Evolutionary conservation across 768 basidiomycete species (phyloP), one percentile per base, ranked within the genome.

Genomic region (Scleroderma citrinum): DNA sequence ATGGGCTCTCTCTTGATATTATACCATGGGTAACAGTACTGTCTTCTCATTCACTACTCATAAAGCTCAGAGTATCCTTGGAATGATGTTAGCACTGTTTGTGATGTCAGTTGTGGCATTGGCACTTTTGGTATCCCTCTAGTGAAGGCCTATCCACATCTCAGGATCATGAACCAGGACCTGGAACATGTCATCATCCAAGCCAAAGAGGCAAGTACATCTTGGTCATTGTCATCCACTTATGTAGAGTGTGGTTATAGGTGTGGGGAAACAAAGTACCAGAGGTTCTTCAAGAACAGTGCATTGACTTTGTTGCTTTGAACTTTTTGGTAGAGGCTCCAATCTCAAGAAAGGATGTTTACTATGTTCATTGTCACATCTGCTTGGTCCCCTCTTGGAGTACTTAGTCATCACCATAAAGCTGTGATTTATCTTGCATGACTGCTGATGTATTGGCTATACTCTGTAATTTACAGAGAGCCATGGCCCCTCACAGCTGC

Each of bases 391-490:
- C 8, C 3, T 12, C 24, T 20, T 3, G n/a, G 24, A 29, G 7
- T 12, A 26, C 30, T 40, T 19, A 46, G 21, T 26, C 11, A 5
- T 2, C 26, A 6, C 24, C 17, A 29, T 6, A 38, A 38, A 64
- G 59, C 47, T 59, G 11, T 46, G 59, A 14, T 54, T 58, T 20
- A 59, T 65, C 38, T 58, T 63, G 23, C 68, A 70, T 39, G 59
- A 69, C 49, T 71, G 67, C 65, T 12, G 69, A 70, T 47, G 46
- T 55, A 3, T 35, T 48, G 0, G 50, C 56, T 10, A 67, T 69
- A 36, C 55, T 70, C n/a, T 46, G 45, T 23, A 66, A 68, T 47
- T 29, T 70, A 37, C 58, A 63, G 24, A 45, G 55, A 49, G 66
- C 62, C 7, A 54, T 70, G 52, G 58, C 52, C 26, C 61, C 66